A percentile compares a stretch with the other conserved stretches of the same genome.
phyloP scores from a whole-genome alignment of 306 rosid genomes.

The Prunus kanzakura region DNA sequence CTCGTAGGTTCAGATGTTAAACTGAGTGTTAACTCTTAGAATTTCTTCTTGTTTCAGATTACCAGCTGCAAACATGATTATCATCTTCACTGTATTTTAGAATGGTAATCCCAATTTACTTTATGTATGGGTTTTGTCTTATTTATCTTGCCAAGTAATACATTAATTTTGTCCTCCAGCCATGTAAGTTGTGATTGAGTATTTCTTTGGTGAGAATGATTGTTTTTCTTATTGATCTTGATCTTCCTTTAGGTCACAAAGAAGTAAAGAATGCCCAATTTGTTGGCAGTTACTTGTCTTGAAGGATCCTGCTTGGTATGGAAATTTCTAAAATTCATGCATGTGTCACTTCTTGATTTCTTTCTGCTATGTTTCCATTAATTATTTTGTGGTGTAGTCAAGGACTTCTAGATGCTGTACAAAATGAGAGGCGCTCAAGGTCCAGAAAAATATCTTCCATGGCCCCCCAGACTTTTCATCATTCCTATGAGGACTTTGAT shows the following conservation, averaged over 20 bases:
- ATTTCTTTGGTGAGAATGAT: not conserved
- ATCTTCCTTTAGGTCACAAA: constrained; percentile 62
- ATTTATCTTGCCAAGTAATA: not conserved
- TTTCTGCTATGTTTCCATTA: constrained; percentile 16
- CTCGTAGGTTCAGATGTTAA: not conserved
- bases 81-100: constrained; percentile 94
- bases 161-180: not conserved
- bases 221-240: constrained; percentile 6
- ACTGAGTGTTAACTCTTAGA: not conserved
- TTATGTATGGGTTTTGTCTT: not conserved
- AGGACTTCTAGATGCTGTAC: constrained; percentile 73
- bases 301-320: constrained; percentile 79
- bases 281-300: constrained; percentile 80
- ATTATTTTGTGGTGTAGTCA: constrained; percentile 49
- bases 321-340: constrained; percentile 6
- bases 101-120: constrained; percentile 54
- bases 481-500: constrained; percentile 33
- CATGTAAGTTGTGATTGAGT: not conserved
- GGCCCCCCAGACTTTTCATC: constrained; percentile 30
- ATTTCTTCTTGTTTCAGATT: constrained; percentile 46
- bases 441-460: constrained; percentile 38
- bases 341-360: constrained; percentile 10
- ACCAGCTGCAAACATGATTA: constrained; percentile 94
- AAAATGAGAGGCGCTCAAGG: constrained; percentile 51
- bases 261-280: constrained; percentile 92